Percentiles rank a stretch among this genome's conserved stretches.
Evolutionary conservation across 441 rosid species (phyloP).

Genomic region (Iberis amara): DNA sequence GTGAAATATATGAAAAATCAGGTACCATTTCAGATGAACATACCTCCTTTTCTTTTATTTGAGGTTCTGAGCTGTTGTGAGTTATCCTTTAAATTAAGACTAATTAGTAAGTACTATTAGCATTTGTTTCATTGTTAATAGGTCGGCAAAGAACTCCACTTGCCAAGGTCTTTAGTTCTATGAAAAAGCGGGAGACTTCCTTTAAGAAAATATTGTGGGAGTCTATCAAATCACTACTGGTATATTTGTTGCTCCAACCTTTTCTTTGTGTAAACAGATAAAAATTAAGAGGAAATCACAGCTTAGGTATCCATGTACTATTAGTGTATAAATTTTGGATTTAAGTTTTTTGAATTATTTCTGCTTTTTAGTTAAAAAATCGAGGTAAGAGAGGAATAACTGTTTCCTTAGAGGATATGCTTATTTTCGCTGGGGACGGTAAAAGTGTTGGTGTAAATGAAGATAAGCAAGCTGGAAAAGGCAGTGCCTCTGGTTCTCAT

Average conservation of each 20-base stretch:
- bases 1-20: constrained; percentile 24
- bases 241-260: constrained; percentile 32
- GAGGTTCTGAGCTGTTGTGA: constrained; percentile 15
- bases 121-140: constrained; percentile 29
- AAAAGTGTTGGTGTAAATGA: constrained; percentile 32
- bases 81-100: not conserved
- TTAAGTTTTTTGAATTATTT: not conserved
- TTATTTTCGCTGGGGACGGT: constrained; percentile 44
- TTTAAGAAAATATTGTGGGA: constrained; percentile 52
- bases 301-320: constrained; percentile 15
- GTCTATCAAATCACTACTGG: constrained; percentile 47
- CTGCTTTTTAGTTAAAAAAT: constrained; percentile 41
- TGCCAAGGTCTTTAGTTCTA: constrained; percentile 43
- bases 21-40: constrained; percentile 35
- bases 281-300: not conserved
- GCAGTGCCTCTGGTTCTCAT: constrained; percentile 35
- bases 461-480: constrained; percentile 32
- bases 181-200: constrained; percentile 63
- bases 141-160: constrained; percentile 44
- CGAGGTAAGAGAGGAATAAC: constrained; percentile 31
- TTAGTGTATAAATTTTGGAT: not conserved
- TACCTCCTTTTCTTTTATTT: constrained; percentile 8
- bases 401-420: constrained; percentile 60
- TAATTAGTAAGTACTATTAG: not conserved
- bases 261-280: constrained; percentile 2